Base-by-base conservation (phyloP, 495 filamentous ascomycete genomes). In the Barbatosphaeria neglecta region DNA sequence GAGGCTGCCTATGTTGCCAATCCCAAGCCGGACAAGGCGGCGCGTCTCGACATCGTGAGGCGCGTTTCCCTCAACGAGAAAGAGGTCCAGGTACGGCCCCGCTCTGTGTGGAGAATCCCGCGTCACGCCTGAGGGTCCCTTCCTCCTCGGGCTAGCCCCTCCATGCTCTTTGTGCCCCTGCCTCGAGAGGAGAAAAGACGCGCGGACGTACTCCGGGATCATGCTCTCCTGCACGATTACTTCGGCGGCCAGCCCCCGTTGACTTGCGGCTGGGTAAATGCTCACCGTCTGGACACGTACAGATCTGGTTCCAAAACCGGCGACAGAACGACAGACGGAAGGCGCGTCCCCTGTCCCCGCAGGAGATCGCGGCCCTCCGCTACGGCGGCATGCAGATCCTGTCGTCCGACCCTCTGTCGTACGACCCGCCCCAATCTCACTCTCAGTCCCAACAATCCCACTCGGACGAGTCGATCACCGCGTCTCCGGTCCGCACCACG, bases 231-330 rank as follows among this genome's bases (percentile, higher is more conserved):
- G n/a, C n/a, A n/a, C n/a, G n/a, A n/a, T n/a, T n/a, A n/a, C n/a
- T n/a, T n/a, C n/a, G n/a, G n/a, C n/a, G n/a, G n/a, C n/a, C n/a
- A n/a, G n/a, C n/a, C n/a, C n/a, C n/a, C n/a, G n/a, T n/a, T n/a
- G n/a, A n/a, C n/a, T n/a, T n/a, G n/a, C n/a, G n/a, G n/a, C n/a
- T n/a, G n/a, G n/a, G n/a, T n/a, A n/a, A n/a, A 48, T 48, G 37
- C 11, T 24, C 18, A 37, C 13, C 33, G 33, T 11, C 11, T 11
- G 13, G 13, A 11, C 33, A 37, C 33, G 5, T 43, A 19, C 61
- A 98, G 92, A 95, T 99, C 54, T 99, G 93, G 93, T 99, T 99
- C 65, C 93, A 97, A 60, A 99, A 99, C 56, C 81, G 90, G 60
- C 78, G 93, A 50, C 93, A 99, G 61, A 94, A 89, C 65, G 83